Base-by-base conservation (phyloP, 2,329 filamentous ascomycete species). In the Chrysoporthe puriensis region DNA sequence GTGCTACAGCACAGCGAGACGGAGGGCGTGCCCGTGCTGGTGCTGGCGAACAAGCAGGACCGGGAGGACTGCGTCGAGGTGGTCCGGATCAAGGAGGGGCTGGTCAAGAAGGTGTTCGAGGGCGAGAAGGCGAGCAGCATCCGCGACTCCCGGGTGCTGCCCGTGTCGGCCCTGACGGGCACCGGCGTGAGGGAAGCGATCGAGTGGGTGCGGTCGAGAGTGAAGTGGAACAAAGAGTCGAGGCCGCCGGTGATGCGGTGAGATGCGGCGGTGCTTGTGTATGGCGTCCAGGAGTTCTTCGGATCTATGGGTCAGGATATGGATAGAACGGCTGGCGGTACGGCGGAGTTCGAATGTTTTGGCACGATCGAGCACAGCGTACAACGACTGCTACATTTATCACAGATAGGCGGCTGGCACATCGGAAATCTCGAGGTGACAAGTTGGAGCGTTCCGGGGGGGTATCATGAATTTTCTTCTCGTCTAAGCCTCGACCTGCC, bases 41-140 rank as follows among this genome's bases (percentile, higher is more conserved):
- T 99, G 61, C 82, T 99, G 72, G 96, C 96, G 70, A 99, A 99
- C 78, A 99, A 99, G 81, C 96, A 99, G 81, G 96, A 99, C 78
- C 84, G 95, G 1, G 96, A 99, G 80, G 96, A 98, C 79, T 98
- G 95, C 73, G 92, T 98, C 63, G 96, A 99, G 84, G 96, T 97
- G 2, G 95, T 98, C 69, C 85, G 94, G 72, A 97, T 99, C 77
- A 99, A 99, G 81, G 96, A 99, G 79, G 96, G 95, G 0, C 84
- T 98, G 65, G 94, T 99, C 63, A 91, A 97, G 80, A 94, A 92
- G 81, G 94, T 99, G 32, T 96, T 97, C 82, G 94, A 98, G 82
- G 93, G 96, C 26, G 93, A 97, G 76, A 96, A 95, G 81, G 93
- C 93, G 0, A 87, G 86, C 54, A 91, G 90, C 71, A 93, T 97